phyloP scores from a whole-genome alignment of 331 rosid genomes.

The Saraca asoca region DNA sequence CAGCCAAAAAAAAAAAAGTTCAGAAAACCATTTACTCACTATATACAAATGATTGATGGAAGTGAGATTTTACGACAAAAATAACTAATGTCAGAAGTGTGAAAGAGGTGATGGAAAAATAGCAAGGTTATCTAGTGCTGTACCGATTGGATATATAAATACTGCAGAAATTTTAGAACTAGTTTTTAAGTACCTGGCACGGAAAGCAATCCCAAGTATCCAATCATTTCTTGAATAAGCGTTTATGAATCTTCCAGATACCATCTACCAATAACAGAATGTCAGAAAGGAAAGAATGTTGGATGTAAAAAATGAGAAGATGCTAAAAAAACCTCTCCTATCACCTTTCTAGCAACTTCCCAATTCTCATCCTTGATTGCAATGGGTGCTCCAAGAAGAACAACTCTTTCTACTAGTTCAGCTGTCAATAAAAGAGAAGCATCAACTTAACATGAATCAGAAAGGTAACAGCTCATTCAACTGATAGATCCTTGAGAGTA shows the following conservation, averaged over 20 bases:
- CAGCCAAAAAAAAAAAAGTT: too few species aligned
- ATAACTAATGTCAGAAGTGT: too few species aligned
- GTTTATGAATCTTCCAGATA: conserved; percentile 72
- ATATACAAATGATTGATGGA: too few species aligned
- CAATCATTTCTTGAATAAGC: conserved; percentile 63
- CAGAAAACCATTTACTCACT: too few species aligned
- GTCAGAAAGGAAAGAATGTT: background rate
- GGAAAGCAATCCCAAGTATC: conserved; percentile 61
- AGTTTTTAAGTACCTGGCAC: conserved; percentile 47
- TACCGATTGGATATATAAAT: conserved; percentile 9
- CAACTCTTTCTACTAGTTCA: conserved; percentile 54
- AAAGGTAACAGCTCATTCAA: conserved; percentile 17
- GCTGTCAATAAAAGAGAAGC: conserved; percentile 39
- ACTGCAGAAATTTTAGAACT: conserved; percentile 3
- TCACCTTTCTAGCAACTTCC: conserved; percentile 59
- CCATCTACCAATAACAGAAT: conserved; percentile 49
- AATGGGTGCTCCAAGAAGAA: conserved; percentile 67
- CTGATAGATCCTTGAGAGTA: background rate
- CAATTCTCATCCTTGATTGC: conserved; percentile 56
- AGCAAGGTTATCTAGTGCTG: background rate
- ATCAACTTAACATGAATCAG: conserved; percentile 17
- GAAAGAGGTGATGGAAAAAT: too few species aligned
- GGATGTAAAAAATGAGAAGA: conserved; percentile 5
- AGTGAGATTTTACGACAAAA: too few species aligned
- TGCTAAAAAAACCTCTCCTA: background rate